Evolutionary conservation across 441 rosid species (phyloP).

Genomic region (Euphorbia schlechtendalii): DNA sequence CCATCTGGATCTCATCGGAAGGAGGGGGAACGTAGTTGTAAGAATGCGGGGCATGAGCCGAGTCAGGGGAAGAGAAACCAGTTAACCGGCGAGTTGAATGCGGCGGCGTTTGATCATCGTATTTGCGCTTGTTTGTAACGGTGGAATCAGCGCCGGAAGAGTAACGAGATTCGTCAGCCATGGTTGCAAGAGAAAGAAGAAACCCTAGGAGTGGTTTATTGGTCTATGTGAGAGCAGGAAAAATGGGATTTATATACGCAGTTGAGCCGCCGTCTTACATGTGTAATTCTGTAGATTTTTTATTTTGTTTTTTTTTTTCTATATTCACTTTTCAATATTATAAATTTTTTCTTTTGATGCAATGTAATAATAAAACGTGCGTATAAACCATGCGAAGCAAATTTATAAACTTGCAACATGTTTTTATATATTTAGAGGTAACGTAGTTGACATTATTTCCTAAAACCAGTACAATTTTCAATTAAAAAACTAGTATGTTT

Average conservation of each 20-base stretch:
- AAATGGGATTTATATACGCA: neutral
- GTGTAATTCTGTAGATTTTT: neutral
- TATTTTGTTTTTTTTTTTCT: neutral
- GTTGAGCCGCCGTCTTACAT: constrained; percentile 5
- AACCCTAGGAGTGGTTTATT: constrained; percentile 45
- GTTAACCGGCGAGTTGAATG: constrained; percentile 52
- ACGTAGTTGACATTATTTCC: no score
- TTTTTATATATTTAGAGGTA: no score
- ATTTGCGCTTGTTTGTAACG: constrained; percentile 58
- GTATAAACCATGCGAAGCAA: no score
- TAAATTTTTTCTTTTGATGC: no score
- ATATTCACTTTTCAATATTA: neutral
- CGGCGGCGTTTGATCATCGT: constrained; percentile 62
- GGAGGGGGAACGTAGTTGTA: constrained; percentile 79
- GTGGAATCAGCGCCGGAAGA: constrained; percentile 35
- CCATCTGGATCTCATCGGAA: constrained; percentile 68
- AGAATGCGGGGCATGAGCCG: constrained; percentile 34
- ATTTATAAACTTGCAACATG: no score
- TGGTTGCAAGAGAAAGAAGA: constrained; percentile 21
- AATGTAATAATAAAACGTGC: no score
- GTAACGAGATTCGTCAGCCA: constrained; percentile 91
- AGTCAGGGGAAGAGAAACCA: constrained; percentile 74
- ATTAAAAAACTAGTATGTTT: no score
- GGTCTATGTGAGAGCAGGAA: neutral
- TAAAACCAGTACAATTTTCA: no score